Percentiles rank a stretch among this genome's conserved stretches.
Conservation (phyloP, 2,329 filamentous ascomycete species). For the Thelonectria rubi region DNA sequence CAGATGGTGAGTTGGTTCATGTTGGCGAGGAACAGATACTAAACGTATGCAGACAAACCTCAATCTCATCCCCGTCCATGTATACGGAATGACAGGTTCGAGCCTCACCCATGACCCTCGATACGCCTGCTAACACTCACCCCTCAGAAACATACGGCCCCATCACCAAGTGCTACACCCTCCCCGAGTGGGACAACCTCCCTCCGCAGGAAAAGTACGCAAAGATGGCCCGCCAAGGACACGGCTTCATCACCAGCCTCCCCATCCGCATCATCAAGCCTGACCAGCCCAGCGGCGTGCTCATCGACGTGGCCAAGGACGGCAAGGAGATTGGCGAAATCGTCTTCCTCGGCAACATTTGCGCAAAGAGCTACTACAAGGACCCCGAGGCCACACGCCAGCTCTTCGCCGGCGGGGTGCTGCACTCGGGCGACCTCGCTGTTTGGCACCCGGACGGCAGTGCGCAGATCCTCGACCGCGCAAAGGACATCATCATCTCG, state of each 20-base stretch:
- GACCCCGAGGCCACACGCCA: slow-evolving; percentile 86
- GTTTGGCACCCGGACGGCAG: slow-evolving; percentile 93
- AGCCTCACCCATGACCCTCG: background rate
- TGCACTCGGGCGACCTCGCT: slow-evolving; percentile 91
- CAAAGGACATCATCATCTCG: slow-evolving; percentile 98
- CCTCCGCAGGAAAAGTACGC: slow-evolving; percentile 80
- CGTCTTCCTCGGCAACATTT: slow-evolving; percentile 91
- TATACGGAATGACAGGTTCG: slow-evolving; percentile 77
- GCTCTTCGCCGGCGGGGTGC: slow-evolving; percentile 84
- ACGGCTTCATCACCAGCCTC: slow-evolving; percentile 86
- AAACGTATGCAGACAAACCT: slow-evolving; percentile 56
- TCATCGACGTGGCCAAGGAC: slow-evolving; percentile 58
- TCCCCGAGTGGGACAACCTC: slow-evolving; percentile 84
- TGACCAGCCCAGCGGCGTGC: slow-evolving; percentile 70
- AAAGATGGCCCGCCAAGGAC: slow-evolving; percentile 92
- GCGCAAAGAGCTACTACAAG: slow-evolving; percentile 90
- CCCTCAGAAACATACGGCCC: slow-evolving; percentile 86
- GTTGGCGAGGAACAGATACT: slow-evolving; percentile 5
- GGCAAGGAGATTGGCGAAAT: slow-evolving; percentile 66
- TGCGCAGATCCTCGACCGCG: slow-evolving; percentile 89
- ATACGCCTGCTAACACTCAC: background rate
- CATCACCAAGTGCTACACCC: slow-evolving; percentile 90
- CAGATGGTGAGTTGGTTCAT: slow-evolving; percentile 72
- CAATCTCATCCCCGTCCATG: slow-evolving; percentile 90
- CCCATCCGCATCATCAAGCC: slow-evolving; percentile 85